phyloP scores from a whole-genome alignment of 306 rosid species.

The Vicia faba region DNA sequence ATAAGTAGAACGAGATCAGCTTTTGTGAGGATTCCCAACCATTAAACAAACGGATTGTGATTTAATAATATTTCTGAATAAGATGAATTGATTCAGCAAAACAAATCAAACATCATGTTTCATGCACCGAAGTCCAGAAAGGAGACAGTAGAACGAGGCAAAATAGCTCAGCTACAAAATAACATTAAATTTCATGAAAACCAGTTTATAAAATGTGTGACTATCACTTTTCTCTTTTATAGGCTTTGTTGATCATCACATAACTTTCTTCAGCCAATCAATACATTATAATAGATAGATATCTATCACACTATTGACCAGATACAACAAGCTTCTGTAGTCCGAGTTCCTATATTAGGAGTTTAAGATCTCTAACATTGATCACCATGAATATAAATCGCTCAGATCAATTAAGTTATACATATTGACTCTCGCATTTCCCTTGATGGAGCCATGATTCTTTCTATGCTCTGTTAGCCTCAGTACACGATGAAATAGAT shows the following conservation, averaged over 20 bases:
- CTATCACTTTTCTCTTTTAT: slow-evolving; percentile 7
- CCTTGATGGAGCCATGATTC: slow-evolving; percentile 24
- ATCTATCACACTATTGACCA: slow-evolving; percentile 22
- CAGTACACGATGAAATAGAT: slow-evolving; percentile 23
- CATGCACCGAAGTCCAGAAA: slow-evolving; percentile 1
- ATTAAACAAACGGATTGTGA: neutral
- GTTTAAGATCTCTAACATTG: slow-evolving; percentile 28
- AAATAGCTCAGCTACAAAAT: neutral
- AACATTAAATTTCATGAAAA: slow-evolving; percentile 21
- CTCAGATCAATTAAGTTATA: slow-evolving; percentile 25
- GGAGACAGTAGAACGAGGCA: neutral
- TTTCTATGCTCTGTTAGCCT: slow-evolving; percentile 25
- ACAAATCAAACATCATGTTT: neutral
- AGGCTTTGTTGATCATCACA: slow-evolving; percentile 10
- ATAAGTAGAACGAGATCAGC: no score
- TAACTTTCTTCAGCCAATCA: slow-evolving; percentile 23
- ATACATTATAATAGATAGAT: slow-evolving; percentile 22
- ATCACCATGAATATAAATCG: slow-evolving; percentile 34
- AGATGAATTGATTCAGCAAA: slow-evolving; percentile 8
- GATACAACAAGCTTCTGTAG: slow-evolving; percentile 27
- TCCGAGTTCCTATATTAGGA: slow-evolving; percentile 30
- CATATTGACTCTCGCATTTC: slow-evolving; percentile 24
- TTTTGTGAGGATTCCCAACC: neutral
- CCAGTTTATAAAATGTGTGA: neutral
- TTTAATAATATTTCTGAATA: neutral